Percentiles rank a stretch among this genome's conserved stretches.
Conservation (phyloP, 1,139 yeast genomes). For the Yamadazyma mexicana region DNA sequence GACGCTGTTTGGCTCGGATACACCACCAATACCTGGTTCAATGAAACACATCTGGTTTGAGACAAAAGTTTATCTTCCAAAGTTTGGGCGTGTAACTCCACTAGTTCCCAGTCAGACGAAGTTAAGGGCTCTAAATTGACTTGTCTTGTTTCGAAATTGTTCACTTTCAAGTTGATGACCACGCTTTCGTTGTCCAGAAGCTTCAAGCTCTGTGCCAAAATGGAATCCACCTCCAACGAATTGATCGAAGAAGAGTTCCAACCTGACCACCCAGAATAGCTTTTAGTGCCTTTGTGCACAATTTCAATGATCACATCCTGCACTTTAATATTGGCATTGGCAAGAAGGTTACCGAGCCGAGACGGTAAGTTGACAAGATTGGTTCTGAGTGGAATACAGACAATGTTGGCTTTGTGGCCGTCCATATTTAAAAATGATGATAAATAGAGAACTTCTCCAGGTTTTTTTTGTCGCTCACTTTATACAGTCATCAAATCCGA, state of each 20-base stretch:
- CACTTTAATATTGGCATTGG: slow-evolving; percentile 53
- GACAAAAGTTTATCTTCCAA: slow-evolving; percentile 74
- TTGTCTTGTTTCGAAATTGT: slow-evolving; percentile 53
- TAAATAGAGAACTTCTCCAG: slow-evolving; percentile 15
- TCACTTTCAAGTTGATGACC: slow-evolving; percentile 41
- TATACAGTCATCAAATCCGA: slow-evolving; percentile 8
- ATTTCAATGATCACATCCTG: slow-evolving; percentile 63
- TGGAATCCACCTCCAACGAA: slow-evolving; percentile 41
- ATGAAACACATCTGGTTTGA: slow-evolving; percentile 76
- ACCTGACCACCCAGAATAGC: slow-evolving; percentile 86
- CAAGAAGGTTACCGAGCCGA: slow-evolving; percentile 46
- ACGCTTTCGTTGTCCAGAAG: slow-evolving; percentile 46
- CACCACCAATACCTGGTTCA: slow-evolving; percentile 62
- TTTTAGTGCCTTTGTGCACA: slow-evolving; percentile 24
- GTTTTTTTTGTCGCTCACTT: slow-evolving; percentile 8
- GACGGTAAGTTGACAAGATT: slow-evolving; percentile 64
- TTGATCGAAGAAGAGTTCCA: slow-evolving; percentile 39
- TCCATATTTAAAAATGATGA: slow-evolving; percentile 28
- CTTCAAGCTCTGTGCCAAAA: slow-evolving; percentile 47
- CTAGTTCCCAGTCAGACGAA: slow-evolving; percentile 86
- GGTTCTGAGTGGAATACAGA: slow-evolving; percentile 40
- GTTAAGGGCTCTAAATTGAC: slow-evolving; percentile 78
- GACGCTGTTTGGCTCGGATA: slow-evolving; percentile 67
- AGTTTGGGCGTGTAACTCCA: slow-evolving; percentile 76
- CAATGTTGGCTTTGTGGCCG: slow-evolving; percentile 31